Evolutionary conservation across 2,329 filamentous ascomycete species (phyloP).

Genomic region (Cercospora sojina): DNA sequence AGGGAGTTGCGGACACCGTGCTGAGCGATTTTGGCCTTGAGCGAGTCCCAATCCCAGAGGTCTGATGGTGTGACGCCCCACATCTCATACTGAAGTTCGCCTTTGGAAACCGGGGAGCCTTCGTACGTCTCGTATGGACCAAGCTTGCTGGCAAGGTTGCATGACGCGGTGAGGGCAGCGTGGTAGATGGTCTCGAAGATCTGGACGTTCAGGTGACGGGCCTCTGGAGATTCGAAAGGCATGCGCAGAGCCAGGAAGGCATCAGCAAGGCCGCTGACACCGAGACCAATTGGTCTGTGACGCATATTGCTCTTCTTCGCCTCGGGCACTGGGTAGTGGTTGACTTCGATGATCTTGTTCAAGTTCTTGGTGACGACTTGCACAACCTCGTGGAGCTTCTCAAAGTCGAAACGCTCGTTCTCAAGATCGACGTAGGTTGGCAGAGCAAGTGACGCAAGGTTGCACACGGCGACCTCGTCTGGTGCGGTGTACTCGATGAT

Average conservation of each 20-base stretch:
- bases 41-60: constrained; percentile 90
- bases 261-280: constrained; percentile 96
- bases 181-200: constrained; percentile 99
- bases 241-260: constrained; percentile 95
- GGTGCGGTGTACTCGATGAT: constrained; percentile 97
- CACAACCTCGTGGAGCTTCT: constrained; percentile 92
- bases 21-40: constrained; percentile 89
- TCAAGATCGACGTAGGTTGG: constrained; percentile 87
- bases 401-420: constrained; percentile 85
- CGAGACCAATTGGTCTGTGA: constrained; percentile 91
- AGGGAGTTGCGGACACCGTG: constrained; percentile 94
- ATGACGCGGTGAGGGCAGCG: constrained; percentile 84
- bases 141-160: constrained; percentile 77
- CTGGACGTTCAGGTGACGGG: constrained; percentile 90
- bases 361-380: constrained; percentile 91
- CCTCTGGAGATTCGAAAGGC: constrained; percentile 95
- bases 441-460: constrained; percentile 89
- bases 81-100: constrained; percentile 97
- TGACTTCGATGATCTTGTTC: constrained; percentile 98
- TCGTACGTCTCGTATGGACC: constrained; percentile 88
- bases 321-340: constrained; percentile 96
- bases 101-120: constrained; percentile 90
- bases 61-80: constrained; percentile 92
- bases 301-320: constrained; percentile 95
- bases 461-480: constrained; percentile 98